Evolutionary conservation across 73 alveolate species (phyloP).

Genomic region (Uronychia setigera): DNA sequence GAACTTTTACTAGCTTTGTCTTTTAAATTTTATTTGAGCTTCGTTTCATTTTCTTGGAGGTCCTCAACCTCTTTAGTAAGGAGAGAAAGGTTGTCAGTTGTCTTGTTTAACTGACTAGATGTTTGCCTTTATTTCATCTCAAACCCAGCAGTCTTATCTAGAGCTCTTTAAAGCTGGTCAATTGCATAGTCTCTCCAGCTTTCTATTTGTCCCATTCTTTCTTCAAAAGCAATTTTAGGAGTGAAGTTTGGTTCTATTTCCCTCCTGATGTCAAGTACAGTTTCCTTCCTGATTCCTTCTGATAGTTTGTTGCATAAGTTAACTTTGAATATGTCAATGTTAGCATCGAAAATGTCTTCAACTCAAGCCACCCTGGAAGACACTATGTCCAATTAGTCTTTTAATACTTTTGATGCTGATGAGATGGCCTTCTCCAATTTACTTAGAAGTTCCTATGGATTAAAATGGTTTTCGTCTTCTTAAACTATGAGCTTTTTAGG

Average conservation of each 20-base stretch:
- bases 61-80: background rate
- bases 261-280: background rate
- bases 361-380: too few relatives aligned
- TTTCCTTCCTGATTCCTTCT: background rate
- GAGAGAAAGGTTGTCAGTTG: background rate
- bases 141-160: background rate
- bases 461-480: too few relatives aligned
- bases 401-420: too few relatives aligned
- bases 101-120: background rate
- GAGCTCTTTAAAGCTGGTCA: background rate
- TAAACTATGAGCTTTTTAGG: too few relatives aligned
- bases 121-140: background rate
- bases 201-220: background rate
- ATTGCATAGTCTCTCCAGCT: background rate
- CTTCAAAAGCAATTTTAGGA: background rate
- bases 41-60: background rate
- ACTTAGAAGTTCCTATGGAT: too few relatives aligned
- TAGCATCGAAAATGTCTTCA: background rate
- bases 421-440: too few relatives aligned
- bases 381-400: too few relatives aligned
- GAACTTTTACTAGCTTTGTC: too few relatives aligned
- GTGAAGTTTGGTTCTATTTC: background rate
- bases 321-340: background rate
- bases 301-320: background rate
- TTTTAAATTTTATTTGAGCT: too few relatives aligned